Evolutionary conservation across 2,329 filamentous ascomycete species (phyloP).

Genomic region (Hypoxylon sp.): DNA sequence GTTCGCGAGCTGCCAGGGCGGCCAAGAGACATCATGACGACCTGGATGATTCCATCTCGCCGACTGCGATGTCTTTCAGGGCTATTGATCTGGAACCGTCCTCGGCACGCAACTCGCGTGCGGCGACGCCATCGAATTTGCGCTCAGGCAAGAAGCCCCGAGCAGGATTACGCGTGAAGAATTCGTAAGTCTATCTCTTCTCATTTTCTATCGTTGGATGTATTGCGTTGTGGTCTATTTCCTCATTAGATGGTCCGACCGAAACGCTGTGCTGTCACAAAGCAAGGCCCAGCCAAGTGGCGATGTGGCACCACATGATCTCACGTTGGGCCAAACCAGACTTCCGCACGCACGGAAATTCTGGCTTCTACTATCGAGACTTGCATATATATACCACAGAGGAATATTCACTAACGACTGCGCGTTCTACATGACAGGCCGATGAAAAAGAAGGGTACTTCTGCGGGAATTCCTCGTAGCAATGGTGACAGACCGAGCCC

Average conservation of each 20-base stretch:
- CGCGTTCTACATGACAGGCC: slow-evolving; percentile 64
- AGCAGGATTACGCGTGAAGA: slow-evolving; percentile 74
- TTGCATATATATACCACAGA: slow-evolving; percentile 21
- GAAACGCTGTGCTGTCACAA: slow-evolving; percentile 48
- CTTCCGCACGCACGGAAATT: slow-evolving; percentile 34
- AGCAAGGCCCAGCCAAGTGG: slow-evolving; percentile 50
- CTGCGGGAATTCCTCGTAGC: slow-evolving; percentile 75
- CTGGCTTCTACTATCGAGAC: slow-evolving; percentile 27
- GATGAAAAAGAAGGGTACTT: slow-evolving; percentile 79
- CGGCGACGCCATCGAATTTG: slow-evolving; percentile 69
- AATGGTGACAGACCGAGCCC: slow-evolving; percentile 75
- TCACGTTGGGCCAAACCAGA: slow-evolving; percentile 44
- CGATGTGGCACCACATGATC: slow-evolving; percentile 54
- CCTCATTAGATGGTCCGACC: slow-evolving; percentile 43
- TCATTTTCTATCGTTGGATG: slow-evolving; percentile 17
- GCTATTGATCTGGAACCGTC: slow-evolving; percentile 62
- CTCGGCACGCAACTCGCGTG: slow-evolving; percentile 68
- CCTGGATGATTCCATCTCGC: slow-evolving; percentile 66
- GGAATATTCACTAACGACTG: slow-evolving; percentile 41
- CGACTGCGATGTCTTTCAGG: slow-evolving; percentile 64
- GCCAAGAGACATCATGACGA: slow-evolving; percentile 69
- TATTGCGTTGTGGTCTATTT: slow-evolving; percentile 26
- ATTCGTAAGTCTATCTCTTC: slow-evolving; percentile 69
- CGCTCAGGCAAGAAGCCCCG: slow-evolving; percentile 71
- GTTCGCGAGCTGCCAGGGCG: slow-evolving; percentile 50